Evolutionary conservation across 768 basidiomycete species (phyloP).

Genomic region (Nevesoporus exiguus): DNA sequence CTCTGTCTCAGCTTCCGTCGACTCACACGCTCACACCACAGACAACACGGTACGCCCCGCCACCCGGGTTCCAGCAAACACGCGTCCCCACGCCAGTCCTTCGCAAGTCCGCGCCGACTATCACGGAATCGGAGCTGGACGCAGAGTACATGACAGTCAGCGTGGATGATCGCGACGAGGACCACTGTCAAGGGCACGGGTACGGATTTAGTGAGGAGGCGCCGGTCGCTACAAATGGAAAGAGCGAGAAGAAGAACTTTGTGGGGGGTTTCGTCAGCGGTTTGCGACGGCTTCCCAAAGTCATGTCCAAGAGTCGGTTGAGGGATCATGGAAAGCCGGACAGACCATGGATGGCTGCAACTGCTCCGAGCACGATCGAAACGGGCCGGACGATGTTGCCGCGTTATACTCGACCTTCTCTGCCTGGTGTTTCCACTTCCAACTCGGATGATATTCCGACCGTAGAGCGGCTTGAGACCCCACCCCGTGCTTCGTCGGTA

Average conservation of each 20-base stretch:
- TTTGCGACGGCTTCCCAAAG: slow-evolving; percentile 31
- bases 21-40: slow-evolving; percentile 29
- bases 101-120: slow-evolving; percentile 29
- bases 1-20: slow-evolving; percentile 26
- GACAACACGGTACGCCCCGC: slow-evolving; percentile 21
- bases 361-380: slow-evolving; percentile 2
- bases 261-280: slow-evolving; percentile 31
- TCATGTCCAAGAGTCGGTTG: slow-evolving; percentile 31
- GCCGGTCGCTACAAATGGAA: slow-evolving; percentile 21
- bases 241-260: slow-evolving; percentile 31
- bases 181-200: slow-evolving; percentile 15
- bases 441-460: slow-evolving; percentile 31
- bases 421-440: slow-evolving; percentile 18
- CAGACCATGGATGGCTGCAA: slow-evolving; percentile 15
- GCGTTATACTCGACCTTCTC: slow-evolving; percentile 21
- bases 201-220: slow-evolving; percentile 26
- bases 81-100: slow-evolving; percentile 28
- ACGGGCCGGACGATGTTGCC: slow-evolving; percentile 12
- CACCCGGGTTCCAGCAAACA: slow-evolving; percentile 19
- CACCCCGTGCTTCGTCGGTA: slow-evolving; percentile 24
- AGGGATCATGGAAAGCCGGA: slow-evolving; percentile 24
- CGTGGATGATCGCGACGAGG: slow-evolving; percentile 23
- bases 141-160: slow-evolving; percentile 35
- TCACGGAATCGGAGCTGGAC: slow-evolving; percentile 31
- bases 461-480: slow-evolving; percentile 27